Evolutionary conservation across 176 grass and related monocot species (phyloP).

Genomic region (Eleusine coracana): DNA sequence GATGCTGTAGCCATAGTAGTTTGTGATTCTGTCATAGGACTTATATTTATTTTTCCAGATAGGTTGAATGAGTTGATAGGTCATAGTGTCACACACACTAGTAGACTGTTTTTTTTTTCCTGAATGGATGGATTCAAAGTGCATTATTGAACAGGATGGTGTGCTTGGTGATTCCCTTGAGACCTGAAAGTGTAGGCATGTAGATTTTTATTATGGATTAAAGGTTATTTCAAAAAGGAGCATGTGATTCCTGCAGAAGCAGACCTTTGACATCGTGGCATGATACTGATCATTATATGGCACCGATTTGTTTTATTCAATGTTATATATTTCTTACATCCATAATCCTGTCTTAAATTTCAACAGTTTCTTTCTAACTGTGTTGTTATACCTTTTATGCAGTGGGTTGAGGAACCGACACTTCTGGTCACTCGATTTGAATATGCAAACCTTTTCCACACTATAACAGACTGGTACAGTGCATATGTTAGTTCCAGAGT

Average conservation of each 20-base stretch:
- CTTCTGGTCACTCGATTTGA: slow-evolving; percentile 94
- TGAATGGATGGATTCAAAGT: not conserved
- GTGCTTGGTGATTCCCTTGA: not conserved
- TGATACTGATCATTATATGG: not conserved
- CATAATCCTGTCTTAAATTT: not conserved
- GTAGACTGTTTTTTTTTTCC: not conserved
- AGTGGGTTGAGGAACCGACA: slow-evolving; percentile 95
- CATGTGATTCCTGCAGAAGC: not conserved
- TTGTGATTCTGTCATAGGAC: not conserved
- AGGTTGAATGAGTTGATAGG: not conserved
- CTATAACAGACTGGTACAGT: slow-evolving; percentile 97
- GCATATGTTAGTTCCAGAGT: slow-evolving; percentile 96
- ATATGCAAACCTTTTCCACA: slow-evolving; percentile 98
- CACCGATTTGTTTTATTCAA: not conserved
- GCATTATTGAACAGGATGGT: not conserved
- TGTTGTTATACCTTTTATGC: slow-evolving; percentile 43
- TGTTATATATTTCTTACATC: slow-evolving; percentile 9
- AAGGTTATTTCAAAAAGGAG: slow-evolving; percentile 3
- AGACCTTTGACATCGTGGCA: slow-evolving; percentile 21
- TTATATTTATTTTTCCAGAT: not conserved
- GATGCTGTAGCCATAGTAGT: not conserved
- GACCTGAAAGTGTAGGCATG: not conserved
- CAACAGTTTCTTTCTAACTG: slow-evolving; percentile 27
- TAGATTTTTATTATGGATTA: slow-evolving; percentile 12
- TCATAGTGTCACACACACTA: not conserved